Base-by-base conservation (phyloP, 1,284 basidiomycete species). In the Microbotryomycetes sp. region DNA sequence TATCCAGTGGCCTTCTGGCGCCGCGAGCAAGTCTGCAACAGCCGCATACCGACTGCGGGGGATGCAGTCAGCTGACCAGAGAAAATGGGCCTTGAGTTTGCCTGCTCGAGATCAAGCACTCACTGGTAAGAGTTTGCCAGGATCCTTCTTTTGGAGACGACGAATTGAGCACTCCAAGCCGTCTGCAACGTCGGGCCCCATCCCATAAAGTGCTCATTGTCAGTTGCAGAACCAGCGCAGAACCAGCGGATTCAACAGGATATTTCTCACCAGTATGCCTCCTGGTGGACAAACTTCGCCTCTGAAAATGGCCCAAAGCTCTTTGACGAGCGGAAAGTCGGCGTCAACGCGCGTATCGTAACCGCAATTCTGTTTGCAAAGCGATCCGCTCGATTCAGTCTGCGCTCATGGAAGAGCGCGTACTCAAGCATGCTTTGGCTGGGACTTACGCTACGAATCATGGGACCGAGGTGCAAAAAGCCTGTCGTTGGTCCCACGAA, bases 401-500 rank as follows among this genome's bases (percentile, higher is more conserved):
- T n/a, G 21, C 35, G 27, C 16, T 62, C 59, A 41, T 58, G 64
- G 46, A 63, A 54, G 9, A 5, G 7, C 1, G 13, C 35, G 24
- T 41, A 35, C 1, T 24, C 47, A 23, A 46, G 23, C 29, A 13
- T 24, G 21, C 51, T 48, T 4, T 49, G 30, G 4, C 55, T 48
- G 21, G 47, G 51, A 28, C 49, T 51, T 16, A 45, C 56, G n/a
- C 54, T 52, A 49, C 54, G 52, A 1, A 71, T 21, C 30, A 65
- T 54, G 24, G 71, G 71, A 1, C 64, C 67, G 16, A 68, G 49
- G 46, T 66, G 59, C 1, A 57, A 59, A 15, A 76, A 77, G 0
- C 75, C 76, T 0, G 73, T 74, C 2, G 61, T 52, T 9, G 60
- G 35, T 1, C 45, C 24, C 9, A 75, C 49, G 15, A 69, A 48